These are phyloP conservation scores for Allantophomopsis lycopodina DNA, from an alignment of 2,329 filamentous ascomycete genomes.

Conservation along the genomic window DNA sequence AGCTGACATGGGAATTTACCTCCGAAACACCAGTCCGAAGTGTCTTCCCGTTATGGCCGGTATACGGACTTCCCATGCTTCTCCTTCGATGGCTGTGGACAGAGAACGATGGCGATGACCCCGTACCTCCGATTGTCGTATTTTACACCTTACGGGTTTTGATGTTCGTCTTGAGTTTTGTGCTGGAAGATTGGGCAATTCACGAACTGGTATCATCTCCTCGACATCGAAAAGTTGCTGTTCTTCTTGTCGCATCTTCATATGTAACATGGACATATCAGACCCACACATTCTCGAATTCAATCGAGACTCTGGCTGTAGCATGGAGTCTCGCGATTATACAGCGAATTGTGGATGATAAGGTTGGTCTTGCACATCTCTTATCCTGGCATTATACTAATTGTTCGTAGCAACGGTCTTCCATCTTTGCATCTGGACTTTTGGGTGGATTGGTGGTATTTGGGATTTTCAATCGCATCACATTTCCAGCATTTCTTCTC, in stretches of 20 bases:
- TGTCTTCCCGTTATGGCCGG: constrained; percentile 90
- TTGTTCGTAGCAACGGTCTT: constrained; percentile 49
- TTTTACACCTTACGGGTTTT: constrained; percentile 81
- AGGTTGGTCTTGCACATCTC: constrained; percentile 36
- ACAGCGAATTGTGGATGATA: constrained; percentile 67
- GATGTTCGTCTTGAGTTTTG: constrained; percentile 93
- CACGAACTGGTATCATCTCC: constrained; percentile 76
- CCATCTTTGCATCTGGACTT: constrained; percentile 60
- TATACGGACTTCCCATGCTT: constrained; percentile 89
- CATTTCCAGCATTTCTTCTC: constrained; percentile 84
- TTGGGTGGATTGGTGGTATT: constrained; percentile 73
- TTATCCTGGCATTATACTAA: neutral
- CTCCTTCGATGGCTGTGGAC: constrained; percentile 86
- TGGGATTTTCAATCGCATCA: constrained; percentile 92
- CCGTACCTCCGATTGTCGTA: constrained; percentile 70
- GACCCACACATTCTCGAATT: constrained; percentile 96
- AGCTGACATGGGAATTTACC: constrained; percentile 93
- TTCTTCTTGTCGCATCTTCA: constrained; percentile 81
- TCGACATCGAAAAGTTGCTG: constrained; percentile 56
- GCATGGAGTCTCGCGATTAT: constrained; percentile 90
- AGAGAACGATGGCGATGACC: constrained; percentile 62
- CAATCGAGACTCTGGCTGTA: constrained; percentile 84
- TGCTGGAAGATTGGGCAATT: constrained; percentile 94
- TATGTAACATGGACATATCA: constrained; percentile 99
- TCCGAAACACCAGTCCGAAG: constrained; percentile 80